A percentile compares a stretch with the other conserved stretches of the same genome.
Evolutionary conservation across 305 asterid genomes (phyloP).

Genomic region (Petunia hybrid): DNA sequence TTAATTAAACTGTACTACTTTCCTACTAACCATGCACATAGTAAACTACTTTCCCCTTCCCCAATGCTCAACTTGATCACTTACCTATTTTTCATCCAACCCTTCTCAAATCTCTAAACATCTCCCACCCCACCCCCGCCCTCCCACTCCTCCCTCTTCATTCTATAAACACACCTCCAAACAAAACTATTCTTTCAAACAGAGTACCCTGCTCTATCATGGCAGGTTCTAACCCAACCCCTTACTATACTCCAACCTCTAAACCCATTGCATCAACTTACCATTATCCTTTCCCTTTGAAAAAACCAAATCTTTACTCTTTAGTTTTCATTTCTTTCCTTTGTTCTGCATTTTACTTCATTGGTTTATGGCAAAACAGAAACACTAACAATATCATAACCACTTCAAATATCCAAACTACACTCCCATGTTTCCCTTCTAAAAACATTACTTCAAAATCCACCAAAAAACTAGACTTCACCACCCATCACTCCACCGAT

Average conservation of each 20-base stretch:
- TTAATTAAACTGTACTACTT: not conserved
- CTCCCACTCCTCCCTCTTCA: not conserved
- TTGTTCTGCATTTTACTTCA: slow-evolving; percentile 32
- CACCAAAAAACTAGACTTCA: slow-evolving; percentile 34
- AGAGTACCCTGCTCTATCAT: slow-evolving; percentile 9
- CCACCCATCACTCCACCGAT: slow-evolving; percentile 21
- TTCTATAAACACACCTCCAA: slow-evolving; percentile 8
- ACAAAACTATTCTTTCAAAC: not conserved
- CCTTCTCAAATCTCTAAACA: slow-evolving; percentile 26
- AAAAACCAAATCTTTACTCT: slow-evolving; percentile 5
- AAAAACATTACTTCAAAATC: not conserved
- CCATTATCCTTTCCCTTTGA: slow-evolving; percentile 2
- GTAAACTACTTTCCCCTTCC: slow-evolving; percentile 4
- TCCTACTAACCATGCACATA: not conserved
- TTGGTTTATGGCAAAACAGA: slow-evolving; percentile 33
- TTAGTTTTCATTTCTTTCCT: slow-evolving; percentile 29
- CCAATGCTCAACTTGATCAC: not conserved
- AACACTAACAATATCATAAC: not conserved
- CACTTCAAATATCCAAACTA: slow-evolving; percentile 12
- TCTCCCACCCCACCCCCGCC: not conserved
- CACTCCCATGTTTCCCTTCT: slow-evolving; percentile 33
- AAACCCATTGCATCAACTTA: slow-evolving; percentile 6
- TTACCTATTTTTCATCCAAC: slow-evolving; percentile 26
- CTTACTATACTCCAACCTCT: slow-evolving; percentile 32
- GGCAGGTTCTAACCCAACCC: slow-evolving; percentile 27